Percentiles rank a stretch among this genome's conserved stretches.
Conservation (phyloP, 805 yeast species). For the Saccharomycopsis schoenii region DNA sequence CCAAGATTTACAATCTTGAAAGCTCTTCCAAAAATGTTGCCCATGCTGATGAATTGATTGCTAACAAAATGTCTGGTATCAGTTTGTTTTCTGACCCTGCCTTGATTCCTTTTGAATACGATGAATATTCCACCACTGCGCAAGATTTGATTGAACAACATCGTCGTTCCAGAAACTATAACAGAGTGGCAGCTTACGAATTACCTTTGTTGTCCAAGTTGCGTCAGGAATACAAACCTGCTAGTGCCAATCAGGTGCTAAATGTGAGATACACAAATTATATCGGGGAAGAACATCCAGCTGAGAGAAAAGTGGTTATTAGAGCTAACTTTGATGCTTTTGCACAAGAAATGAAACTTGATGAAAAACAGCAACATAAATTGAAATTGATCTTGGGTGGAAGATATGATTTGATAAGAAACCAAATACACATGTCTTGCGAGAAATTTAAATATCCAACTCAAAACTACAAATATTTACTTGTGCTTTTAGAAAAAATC, state of each 20-base stretch:
- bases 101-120: conserved; percentile 40
- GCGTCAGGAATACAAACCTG: conserved; percentile 57
- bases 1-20: conserved; percentile 18
- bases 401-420: conserved; percentile 56
- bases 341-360: conserved; percentile 38
- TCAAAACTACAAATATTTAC: conserved; percentile 72
- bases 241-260: conserved; percentile 39
- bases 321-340: conserved; percentile 28
- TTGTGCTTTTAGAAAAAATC: conserved; percentile 52
- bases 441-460: conserved; percentile 65
- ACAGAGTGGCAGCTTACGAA: conserved; percentile 84
- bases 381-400: conserved; percentile 70
- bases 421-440: conserved; percentile 54
- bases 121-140: conserved; percentile 60
- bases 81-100: conserved; percentile 28
- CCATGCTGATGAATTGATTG: conserved; percentile 26
- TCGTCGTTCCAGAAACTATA: conserved; percentile 65
- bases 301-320: conserved; percentile 59
- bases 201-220: conserved; percentile 74
- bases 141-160: conserved; percentile 62
- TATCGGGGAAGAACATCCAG: conserved; percentile 62
- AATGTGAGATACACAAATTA: conserved; percentile 64
- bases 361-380: conserved; percentile 51
- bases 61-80: conserved; percentile 28
- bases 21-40: conserved; percentile 34